Conservation (phyloP, 352 stramenopile species). For the Phytophthora tubulina region DNA sequence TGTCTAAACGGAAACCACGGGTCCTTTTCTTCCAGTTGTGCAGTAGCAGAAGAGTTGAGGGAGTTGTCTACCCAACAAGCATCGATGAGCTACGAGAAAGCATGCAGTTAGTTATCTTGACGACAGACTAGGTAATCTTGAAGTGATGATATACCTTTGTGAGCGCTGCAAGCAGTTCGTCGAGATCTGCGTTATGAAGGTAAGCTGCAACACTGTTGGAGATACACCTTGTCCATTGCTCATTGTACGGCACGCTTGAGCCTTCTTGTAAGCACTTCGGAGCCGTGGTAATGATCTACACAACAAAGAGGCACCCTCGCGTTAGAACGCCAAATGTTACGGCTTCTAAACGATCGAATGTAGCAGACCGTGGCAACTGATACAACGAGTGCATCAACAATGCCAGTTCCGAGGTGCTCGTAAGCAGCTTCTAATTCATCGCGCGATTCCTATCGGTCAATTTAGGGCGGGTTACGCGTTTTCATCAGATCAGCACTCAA, state of each 20-base stretch:
- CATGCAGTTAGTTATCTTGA: not conserved
- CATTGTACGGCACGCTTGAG: not conserved
- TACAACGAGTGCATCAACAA: slow-evolving; percentile 39
- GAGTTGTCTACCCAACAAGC: slow-evolving; percentile 16
- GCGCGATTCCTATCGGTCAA: slow-evolving; percentile 13
- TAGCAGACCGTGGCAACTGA: slow-evolving; percentile 36
- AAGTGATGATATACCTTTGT: slow-evolving; percentile 17
- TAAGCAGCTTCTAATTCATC: slow-evolving; percentile 23
- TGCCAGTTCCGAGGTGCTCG: slow-evolving; percentile 28
- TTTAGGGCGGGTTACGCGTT: not conserved
- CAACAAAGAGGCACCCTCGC: not conserved
- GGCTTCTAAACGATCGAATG: not conserved
- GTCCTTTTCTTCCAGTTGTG: slow-evolving; percentile 16
- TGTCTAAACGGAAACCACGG: slow-evolving; percentile 67
- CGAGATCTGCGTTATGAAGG: slow-evolving; percentile 17
- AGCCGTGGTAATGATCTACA: slow-evolving; percentile 25
- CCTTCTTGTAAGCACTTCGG: slow-evolving; percentile 1
- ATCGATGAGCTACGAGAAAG: slow-evolving; percentile 19
- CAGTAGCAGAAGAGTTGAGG: not conserved
- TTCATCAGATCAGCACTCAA: not conserved
- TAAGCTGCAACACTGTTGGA: slow-evolving; percentile 30
- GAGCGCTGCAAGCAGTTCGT: slow-evolving; percentile 18
- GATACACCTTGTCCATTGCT: slow-evolving; percentile 19
- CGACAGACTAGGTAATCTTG: not conserved
- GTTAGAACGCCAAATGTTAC: not conserved